Base-by-base conservation (phyloP, 192 early-diverging fungal genomes). In the Nowakowskiella sp. region DNA sequence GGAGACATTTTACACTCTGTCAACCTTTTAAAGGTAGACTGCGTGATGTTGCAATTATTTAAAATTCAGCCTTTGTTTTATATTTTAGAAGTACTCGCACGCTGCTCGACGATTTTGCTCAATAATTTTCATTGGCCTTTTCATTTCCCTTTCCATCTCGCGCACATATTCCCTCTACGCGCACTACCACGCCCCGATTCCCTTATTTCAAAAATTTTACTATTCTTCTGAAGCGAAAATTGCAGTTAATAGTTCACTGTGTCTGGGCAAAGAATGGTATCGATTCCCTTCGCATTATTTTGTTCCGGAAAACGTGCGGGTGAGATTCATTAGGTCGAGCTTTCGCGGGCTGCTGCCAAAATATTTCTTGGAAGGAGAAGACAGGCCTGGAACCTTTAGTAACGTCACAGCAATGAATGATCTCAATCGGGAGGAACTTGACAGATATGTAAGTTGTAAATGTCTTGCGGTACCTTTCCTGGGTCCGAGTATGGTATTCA, bases 181-280 rank as follows among this genome's bases (percentile, higher is more conserved):
- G 13, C 78, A 92, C 49, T 94, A 96, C 65, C 60, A 60, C 16
- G 90, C 90, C 16, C 91, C 92, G 0, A 55, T 86, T 16, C 29
- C 73, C 28, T 64, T 95, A 29, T 86, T 73, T 58, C 53, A 64
- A 29, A 54, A 72, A 58, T 56, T 74, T 54, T 48, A 68, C 48
- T 13, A 10, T 32, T 51, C 46, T 49, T 58, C 16, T 10, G 31
- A 25, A 56, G 56, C 53, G 52, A 58, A 55, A 55, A 34, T 51
- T 62, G 44, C 52, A 51, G 22, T 48, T 65, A 21, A 53, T 65
- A 10, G 31, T 5, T 13, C 25, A 0, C 70, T 96, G 22, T 99
- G 95, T 64, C 72, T 96, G 49, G 93, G 88, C 30, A 88, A 84
- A 51, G 95, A 92, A 52, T 99, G 95, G 95, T 84, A 99, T 62